phyloP scores from a whole-genome alignment of 805 yeast genomes.

The Myxozyma neotropica region DNA sequence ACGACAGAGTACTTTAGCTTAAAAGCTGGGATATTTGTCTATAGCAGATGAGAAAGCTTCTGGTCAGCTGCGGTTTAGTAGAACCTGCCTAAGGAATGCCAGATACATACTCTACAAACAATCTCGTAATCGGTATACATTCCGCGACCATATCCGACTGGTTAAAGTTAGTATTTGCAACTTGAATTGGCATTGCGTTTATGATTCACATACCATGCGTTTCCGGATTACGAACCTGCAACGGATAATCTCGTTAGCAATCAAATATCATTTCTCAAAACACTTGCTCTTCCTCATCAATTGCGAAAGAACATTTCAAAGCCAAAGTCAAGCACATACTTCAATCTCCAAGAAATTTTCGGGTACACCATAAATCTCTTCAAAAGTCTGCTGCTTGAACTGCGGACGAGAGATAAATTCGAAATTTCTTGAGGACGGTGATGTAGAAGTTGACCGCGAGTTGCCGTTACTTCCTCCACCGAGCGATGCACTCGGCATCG shows the following conservation, averaged over 20 bases:
- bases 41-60: not conserved
- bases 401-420: slow-evolving; percentile 42
- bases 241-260: not conserved
- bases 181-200: not conserved
- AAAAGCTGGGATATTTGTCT: slow-evolving; percentile 88
- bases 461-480: not conserved
- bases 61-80: not conserved
- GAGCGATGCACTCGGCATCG: slow-evolving; percentile 14
- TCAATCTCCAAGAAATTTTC: slow-evolving; percentile 93
- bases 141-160: slow-evolving; percentile 50
- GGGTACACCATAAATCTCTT: slow-evolving; percentile 89
- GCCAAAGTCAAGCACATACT: too few species aligned
- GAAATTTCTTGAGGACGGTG: slow-evolving; percentile 20
- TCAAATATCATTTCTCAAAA: not conserved
- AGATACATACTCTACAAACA: slow-evolving; percentile 58
- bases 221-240: slow-evolving; percentile 66
- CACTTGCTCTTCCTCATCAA: too few species aligned
- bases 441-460: slow-evolving; percentile 17
- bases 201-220: slow-evolving; percentile 57
- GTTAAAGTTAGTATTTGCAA: not conserved
- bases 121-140: slow-evolving; percentile 93
- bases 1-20: slow-evolving; percentile 63
- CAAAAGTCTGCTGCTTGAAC: slow-evolving; percentile 63
- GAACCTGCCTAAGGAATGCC: not conserved
- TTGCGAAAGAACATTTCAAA: too few species aligned